Evolutionary conservation across 768 basidiomycete species (phyloP), one percentile per base, ranked within the genome.

Genomic region (Tylopilus intermedius): DNA sequence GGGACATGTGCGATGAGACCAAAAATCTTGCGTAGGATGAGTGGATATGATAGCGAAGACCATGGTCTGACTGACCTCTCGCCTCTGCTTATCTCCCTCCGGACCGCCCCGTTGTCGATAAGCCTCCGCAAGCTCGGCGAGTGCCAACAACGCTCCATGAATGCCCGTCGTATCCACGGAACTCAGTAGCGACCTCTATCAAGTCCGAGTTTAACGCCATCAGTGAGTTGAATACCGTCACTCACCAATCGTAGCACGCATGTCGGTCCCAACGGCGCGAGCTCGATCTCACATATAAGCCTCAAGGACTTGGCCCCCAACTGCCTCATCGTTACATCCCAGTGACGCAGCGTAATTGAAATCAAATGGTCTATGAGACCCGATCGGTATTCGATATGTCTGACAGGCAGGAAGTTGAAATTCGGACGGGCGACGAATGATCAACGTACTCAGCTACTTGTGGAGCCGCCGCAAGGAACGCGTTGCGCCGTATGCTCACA

Each of bases 401-500:
- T 98, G 56, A 35, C 27, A 48, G 15, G 50, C 35, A 45, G 10
- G 47, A 51, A 35, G 51, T 54, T 24, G 51, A 54, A 53, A 42
- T 56, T 53, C 39, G 44, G 33, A 50, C 45, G 24, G 21, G 38
- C 11, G 39, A 26, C 24, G 32, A 45, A 51, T 51, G 33, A 18
- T n/a, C 45, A 11, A 78, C 90, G 64, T 65, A 95, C 94, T 81
- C 78, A 29, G 94, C 90, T 41, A 96, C 90, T 62, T 88, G 83
- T 42, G 88, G 86, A 50, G 93, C 92, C 38, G 91, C 90, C 14
- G 77, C 69, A n/a, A 90, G 71, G 66, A 93, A 96, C 0, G 95
- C 85, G 58, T 90, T 88, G 58, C 86, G 78, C 48, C 91, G 74
- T 24, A 91, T 76, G 60, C 93, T 90, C 53, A 98, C 88, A 38